Evolutionary conservation across 345 rosid species (phyloP), one percentile per base, ranked within the genome.

Genomic region (Balakata baccata): DNA sequence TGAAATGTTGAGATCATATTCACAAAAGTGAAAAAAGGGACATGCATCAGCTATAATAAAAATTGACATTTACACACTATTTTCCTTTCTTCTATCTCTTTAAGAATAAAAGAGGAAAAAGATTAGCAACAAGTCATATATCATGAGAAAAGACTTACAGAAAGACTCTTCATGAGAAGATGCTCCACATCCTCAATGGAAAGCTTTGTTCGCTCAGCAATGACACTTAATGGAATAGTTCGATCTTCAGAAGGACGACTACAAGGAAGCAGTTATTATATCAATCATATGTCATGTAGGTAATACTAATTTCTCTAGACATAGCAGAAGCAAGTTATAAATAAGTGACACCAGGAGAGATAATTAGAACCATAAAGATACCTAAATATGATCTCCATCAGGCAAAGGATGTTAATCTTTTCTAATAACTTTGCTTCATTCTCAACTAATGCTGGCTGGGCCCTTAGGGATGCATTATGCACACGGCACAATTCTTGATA

Each of bases 191-290:
- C 91, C 84, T 93, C 93, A 64, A 86, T 77, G 12, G 97, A 85
- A 66, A 96, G 97, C 77, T 84, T 90, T 64, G 99, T 96, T 66
- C 97, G 92, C 80, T 88, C 94, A 49, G 98, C 97, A 78, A 96
- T 96, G 75, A 89, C 79, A 73, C 70, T 84, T 78, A 96, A 75
- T 7, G 98, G 97, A 83, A 96, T 93, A 66, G 93, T 96, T 58
- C 98, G 89, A 81, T 93, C 98, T 87, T 96, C 99, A 9, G 99
- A 86, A 22, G 98, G 89, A 71, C 99, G 99, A 84, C 99, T 96
- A 81, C 82, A 80, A 80, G 23, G 73, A 68, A 46, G 65, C 20
- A 78, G 51, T 25, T 46, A 16, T 47, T 34, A 16, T 22, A 76
- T 71, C 57, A 74, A 64, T 77, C 76, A 58, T 50, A 68, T 57